A percentile compares a stretch with the other conserved stretches of the same genome.
phyloP scores from a whole-genome alignment of 2,329 filamentous ascomycete genomes.

The Clonostachys rosea region DNA sequence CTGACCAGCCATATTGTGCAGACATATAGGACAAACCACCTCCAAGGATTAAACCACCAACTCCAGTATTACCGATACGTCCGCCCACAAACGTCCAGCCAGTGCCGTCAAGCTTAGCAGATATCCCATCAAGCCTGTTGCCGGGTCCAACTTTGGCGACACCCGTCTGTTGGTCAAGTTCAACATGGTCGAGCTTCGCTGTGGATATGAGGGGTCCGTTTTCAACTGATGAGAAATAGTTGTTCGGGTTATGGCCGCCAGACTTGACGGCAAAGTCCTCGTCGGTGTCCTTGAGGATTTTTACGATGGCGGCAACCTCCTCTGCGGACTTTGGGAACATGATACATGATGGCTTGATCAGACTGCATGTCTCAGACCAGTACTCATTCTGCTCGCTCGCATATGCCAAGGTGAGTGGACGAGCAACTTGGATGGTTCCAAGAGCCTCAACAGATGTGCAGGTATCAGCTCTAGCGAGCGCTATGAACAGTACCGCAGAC shows the following conservation, averaged over 20 bases:
- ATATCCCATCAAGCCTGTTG: conserved; percentile 35
- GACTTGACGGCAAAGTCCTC: conserved; percentile 48
- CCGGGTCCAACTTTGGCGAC: conserved; percentile 40
- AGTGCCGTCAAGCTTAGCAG: conserved; percentile 27
- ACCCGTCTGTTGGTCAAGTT: conserved; percentile 24
- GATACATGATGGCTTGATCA: conserved; percentile 26
- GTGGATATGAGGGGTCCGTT: conserved; percentile 45
- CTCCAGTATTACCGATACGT: conserved; percentile 7
- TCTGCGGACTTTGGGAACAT: conserved; percentile 37
- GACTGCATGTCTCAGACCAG: conserved; percentile 1
- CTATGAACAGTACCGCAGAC: background rate
- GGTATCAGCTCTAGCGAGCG: background rate
- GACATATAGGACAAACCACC: conserved; percentile 15
- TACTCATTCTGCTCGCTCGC: conserved; percentile 18
- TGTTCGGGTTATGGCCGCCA: conserved; percentile 53
- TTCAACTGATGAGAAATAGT: conserved; percentile 43
- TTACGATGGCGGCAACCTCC: conserved; percentile 47
- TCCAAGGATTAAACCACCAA: conserved; percentile 14
- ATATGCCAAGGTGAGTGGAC: conserved; percentile 21
- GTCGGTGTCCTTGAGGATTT: conserved; percentile 33
- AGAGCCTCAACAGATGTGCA: background rate
- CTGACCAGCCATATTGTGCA: conserved; percentile 11
- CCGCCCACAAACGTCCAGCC: conserved; percentile 9
- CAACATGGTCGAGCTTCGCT: conserved; percentile 32
- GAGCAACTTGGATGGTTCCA: conserved; percentile 2